These are phyloP conservation scores for Mycena polygramma DNA, from an alignment of 768 basidiomycete species.

Conservation along the genomic window DNA sequence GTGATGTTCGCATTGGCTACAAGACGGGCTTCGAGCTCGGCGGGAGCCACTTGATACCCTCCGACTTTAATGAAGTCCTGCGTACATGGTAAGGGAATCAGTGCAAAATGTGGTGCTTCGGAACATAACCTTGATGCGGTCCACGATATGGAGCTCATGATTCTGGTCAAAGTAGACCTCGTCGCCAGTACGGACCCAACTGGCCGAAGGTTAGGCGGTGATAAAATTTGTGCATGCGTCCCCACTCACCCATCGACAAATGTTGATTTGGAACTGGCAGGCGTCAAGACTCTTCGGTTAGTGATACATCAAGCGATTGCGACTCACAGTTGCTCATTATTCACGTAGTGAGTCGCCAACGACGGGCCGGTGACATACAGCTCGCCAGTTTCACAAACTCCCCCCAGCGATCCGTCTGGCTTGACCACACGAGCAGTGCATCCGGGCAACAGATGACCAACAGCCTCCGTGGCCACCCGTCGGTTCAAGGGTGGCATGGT, in stretches of 20 bases:
- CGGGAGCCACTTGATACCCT: conserved; percentile 15
- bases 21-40: conserved; percentile 6
- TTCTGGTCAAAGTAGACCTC: conserved; percentile 47
- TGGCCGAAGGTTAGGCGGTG: conserved; percentile 1
- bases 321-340: neutral
- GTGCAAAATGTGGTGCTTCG: neutral
- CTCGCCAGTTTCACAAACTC: neutral
- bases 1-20: conserved; percentile 3
- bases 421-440: conserved; percentile 53
- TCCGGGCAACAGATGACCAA: conserved; percentile 55
- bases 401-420: conserved; percentile 14
- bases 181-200: conserved; percentile 61
- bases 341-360: neutral
- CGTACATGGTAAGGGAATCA: conserved; percentile 37
- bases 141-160: conserved; percentile 48
- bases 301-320: neutral
- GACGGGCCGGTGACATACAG: neutral
- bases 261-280: neutral
- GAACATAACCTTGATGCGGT: conserved; percentile 61
- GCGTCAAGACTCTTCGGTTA: neutral
- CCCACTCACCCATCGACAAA: conserved; percentile 53
- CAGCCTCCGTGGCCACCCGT: conserved; percentile 51
- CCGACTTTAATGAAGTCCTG: conserved; percentile 60
- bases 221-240: no score
- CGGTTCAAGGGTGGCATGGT: conserved; percentile 41